These are phyloP conservation scores for Nasturtium officinale DNA, from an alignment of 345 rosid genomes.

Conservation along the genomic window DNA sequence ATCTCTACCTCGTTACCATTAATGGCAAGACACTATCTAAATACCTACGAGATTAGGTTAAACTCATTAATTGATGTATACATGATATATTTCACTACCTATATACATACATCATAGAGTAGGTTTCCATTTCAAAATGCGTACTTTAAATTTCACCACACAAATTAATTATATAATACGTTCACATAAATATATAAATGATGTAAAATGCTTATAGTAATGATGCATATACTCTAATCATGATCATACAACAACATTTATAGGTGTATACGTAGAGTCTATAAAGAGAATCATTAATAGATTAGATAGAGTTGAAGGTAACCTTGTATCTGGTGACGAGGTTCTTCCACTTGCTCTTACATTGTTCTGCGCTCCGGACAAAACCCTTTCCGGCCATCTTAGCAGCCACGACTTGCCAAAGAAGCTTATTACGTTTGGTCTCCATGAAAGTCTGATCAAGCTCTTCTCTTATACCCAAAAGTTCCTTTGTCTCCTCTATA, in stretches of 20 bases:
- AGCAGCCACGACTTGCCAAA: slow-evolving; percentile 82
- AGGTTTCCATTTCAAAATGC: slow-evolving; percentile 22
- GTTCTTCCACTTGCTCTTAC: slow-evolving; percentile 99
- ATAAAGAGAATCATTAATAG: slow-evolving; percentile 7
- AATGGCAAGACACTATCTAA: slow-evolving; percentile 14
- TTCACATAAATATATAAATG: neutral
- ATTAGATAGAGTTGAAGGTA: slow-evolving; percentile 20
- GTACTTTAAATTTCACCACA: slow-evolving; percentile 1
- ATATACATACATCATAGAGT: slow-evolving; percentile 13
- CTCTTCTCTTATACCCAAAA: slow-evolving; percentile 79
- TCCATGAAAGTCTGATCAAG: slow-evolving; percentile 93
- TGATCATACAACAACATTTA: neutral
- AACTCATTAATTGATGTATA: slow-evolving; percentile 16
- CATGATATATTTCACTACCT: neutral
- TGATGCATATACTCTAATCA: slow-evolving; percentile 18
- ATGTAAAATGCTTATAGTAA: neutral
- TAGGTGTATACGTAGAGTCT: neutral
- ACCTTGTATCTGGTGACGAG: slow-evolving; percentile 97
- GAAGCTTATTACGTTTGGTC: slow-evolving; percentile 85
- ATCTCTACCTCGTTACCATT: slow-evolving; percentile 29
- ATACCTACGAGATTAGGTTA: slow-evolving; percentile 27
- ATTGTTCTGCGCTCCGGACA: slow-evolving; percentile 90
- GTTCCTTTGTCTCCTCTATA: slow-evolving; percentile 82
- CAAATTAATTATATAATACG: neutral
- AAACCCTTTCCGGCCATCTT: slow-evolving; percentile 82